phyloP scores from a whole-genome alignment of 768 basidiomycete species.

The Kwoniella dejecticola region DNA sequence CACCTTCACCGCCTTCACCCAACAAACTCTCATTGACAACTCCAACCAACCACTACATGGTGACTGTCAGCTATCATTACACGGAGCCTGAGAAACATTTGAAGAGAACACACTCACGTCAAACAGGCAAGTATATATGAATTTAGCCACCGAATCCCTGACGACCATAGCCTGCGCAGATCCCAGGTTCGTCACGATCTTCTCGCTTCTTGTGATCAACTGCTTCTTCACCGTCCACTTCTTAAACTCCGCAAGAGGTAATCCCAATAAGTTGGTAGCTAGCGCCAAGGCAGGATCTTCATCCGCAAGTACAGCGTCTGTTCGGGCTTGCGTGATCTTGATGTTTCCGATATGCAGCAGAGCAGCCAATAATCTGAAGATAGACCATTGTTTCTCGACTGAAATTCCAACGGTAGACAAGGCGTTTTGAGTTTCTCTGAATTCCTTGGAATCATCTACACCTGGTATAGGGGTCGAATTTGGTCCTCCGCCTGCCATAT shows the following conservation, averaged over 20 bases:
- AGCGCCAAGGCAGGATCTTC: conserved; percentile 75
- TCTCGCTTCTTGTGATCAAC: conserved; percentile 88
- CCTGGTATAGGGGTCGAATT: conserved; percentile 81
- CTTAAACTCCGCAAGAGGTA: conserved; percentile 89
- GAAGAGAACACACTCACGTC: conserved; percentile 63
- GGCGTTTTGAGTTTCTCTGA: conserved; percentile 87
- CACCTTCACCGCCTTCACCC: conserved; percentile 90
- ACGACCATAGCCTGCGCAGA: conserved; percentile 89
- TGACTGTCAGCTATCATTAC: conserved; percentile 5
- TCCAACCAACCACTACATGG: conserved; percentile 76
- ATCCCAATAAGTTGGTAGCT: conserved; percentile 85
- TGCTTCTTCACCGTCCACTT: conserved; percentile 99
- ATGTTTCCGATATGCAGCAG: conserved; percentile 98
- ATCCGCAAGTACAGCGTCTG: conserved; percentile 81
- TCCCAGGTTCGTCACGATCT: conserved; percentile 85
- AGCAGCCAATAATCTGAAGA: conserved; percentile 89
- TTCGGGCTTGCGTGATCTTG: conserved; percentile 77
- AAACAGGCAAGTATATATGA: conserved; percentile 96
- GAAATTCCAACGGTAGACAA: conserved; percentile 96
- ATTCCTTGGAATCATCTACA: conserved; percentile 96
- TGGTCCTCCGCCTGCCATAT: conserved; percentile 89
- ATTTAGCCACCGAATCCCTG: conserved; percentile 94
- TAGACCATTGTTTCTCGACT: conserved; percentile 93
- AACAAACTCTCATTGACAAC: conserved; percentile 96
- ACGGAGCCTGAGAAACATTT: not conserved